A percentile compares a stretch with the other conserved stretches of the same genome.
These are phyloP conservation scores for Aspergillus egyptiacus DNA, from an alignment of 495 filamentous ascomycete genomes.

Conservation along the genomic window DNA sequence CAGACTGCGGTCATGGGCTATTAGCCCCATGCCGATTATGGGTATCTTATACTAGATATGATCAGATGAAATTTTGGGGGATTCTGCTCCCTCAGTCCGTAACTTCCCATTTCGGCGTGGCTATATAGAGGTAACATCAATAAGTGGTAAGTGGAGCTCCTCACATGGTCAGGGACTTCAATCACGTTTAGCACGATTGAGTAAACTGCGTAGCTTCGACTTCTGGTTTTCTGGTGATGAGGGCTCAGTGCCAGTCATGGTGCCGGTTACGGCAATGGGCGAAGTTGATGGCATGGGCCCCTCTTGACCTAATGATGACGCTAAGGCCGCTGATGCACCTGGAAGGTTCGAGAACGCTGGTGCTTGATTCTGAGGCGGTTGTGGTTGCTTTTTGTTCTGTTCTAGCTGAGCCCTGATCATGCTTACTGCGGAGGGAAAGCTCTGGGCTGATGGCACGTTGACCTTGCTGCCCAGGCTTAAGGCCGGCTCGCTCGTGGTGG, in stretches of 20 bases:
- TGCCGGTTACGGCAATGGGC: constrained; percentile 20
- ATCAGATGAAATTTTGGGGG: too few relatives aligned
- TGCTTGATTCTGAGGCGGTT: not conserved
- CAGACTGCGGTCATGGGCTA: too few relatives aligned
- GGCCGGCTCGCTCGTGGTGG: not conserved
- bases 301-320: not conserved
- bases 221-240: constrained; percentile 16
- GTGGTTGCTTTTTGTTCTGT: constrained; percentile 2
- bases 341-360: too few relatives aligned
- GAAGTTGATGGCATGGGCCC: constrained; percentile 18
- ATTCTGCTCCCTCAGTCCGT: too few relatives aligned
- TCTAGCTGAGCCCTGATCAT: constrained; percentile 20
- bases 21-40: too few relatives aligned
- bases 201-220: constrained; percentile 20
- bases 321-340: not conserved
- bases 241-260: constrained; percentile 12
- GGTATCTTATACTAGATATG: too few relatives aligned
- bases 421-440: constrained; percentile 16
- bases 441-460: constrained; percentile 6
- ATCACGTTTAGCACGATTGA: constrained; percentile 21
- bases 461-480: constrained; percentile 17
- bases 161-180: not conserved
- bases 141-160: not conserved
- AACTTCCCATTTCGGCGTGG: not conserved
- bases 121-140: not conserved